Percentiles rank a stretch among this genome's conserved stretches.
phyloP scores from a whole-genome alignment of 495 filamentous ascomycete species.

The Lepidopterella palustris region DNA sequence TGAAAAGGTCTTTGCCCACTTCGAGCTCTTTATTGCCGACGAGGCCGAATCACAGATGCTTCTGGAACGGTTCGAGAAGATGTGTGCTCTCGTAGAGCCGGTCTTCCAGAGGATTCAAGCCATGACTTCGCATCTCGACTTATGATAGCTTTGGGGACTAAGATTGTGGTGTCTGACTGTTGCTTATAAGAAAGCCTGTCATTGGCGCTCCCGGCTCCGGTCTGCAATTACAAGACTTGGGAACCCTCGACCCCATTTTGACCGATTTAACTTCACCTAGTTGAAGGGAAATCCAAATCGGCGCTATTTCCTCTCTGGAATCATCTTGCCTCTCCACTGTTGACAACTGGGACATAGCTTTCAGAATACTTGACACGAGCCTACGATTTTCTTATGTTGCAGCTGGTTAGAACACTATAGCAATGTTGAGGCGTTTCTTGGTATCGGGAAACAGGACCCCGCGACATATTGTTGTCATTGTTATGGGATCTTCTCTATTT shows the following conservation, averaged over 20 bases:
- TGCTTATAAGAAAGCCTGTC: neutral
- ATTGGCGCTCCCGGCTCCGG: conserved; percentile 14
- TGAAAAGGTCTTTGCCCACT: conserved; percentile 52
- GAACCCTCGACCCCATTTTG: neutral
- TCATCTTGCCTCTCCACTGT: conserved; percentile 2
- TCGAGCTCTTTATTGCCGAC: conserved; percentile 55
- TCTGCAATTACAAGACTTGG: neutral
- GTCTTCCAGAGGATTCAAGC: conserved; percentile 16
- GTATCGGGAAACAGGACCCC: conserved; percentile 1
- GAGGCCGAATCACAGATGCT: conserved; percentile 34
- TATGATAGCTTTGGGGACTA: neutral
- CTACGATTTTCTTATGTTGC: conserved; percentile 21
- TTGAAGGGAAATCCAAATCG: neutral
- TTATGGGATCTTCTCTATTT: neutral
- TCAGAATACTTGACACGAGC: conserved; percentile 8
- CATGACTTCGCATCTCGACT: conserved; percentile 21
- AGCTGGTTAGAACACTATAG: conserved; percentile 14
- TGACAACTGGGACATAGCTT: neutral
- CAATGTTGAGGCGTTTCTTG: conserved; percentile 3
- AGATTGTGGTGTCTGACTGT: neutral
- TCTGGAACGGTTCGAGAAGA: conserved; percentile 23
- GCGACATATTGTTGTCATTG: conserved; percentile 1
- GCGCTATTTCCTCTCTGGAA: neutral
- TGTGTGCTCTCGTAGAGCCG: conserved; percentile 23
- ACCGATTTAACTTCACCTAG: neutral